Evolutionary conservation across 1,284 basidiomycete genomes (phyloP), one percentile per base, ranked within the genome.

Genomic region (Boletellus deceptivus): DNA sequence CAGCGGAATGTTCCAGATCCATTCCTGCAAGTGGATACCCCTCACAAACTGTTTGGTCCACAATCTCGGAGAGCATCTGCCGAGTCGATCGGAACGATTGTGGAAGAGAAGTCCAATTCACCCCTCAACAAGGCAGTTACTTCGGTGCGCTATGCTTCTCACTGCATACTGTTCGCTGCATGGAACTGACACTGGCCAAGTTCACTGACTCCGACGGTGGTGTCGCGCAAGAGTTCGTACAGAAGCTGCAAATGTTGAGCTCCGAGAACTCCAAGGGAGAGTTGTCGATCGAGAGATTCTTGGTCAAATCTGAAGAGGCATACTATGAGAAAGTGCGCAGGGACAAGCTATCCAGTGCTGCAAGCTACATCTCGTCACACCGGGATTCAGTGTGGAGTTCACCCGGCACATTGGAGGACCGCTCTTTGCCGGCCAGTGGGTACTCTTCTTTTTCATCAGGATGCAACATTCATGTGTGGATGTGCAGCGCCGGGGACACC

Each of bases 191-290:
- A 24, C 35, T 39, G 33, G 47, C 52, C 44, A 17, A 90, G 84
- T 96, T 96, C 72, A 96, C 93, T 27, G 93, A 95, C 70, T 78
- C 89, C 1, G 91, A 95, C 67, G 93, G 93, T 40, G 91, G 91
- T 54, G 92, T 96, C 46, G 88, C 92, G 14, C 82, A 88, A 46
- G 84, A 90, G 48, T 95, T 97, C 67, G 87, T 95, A 24, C 84
- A 90, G 61, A 93, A 90, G 67, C 73, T 97, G 41, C 86, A 91
- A 64, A 69, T 70, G 55, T 78, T 97, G 47, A 86, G 82, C 41
- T 75, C 91, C 0, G 89, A 91, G 53, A 96, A 96, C 65, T 96
- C 93, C 6, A 91, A 91, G 72, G 81, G 83, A 53, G 93, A 96
- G 61, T 69, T 96, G 36, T 95, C 91, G 43, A 96, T 96, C 59